Base-by-base conservation (phyloP, 2,329 filamentous ascomycete species). In the Trichophyton rubrum region DNA sequence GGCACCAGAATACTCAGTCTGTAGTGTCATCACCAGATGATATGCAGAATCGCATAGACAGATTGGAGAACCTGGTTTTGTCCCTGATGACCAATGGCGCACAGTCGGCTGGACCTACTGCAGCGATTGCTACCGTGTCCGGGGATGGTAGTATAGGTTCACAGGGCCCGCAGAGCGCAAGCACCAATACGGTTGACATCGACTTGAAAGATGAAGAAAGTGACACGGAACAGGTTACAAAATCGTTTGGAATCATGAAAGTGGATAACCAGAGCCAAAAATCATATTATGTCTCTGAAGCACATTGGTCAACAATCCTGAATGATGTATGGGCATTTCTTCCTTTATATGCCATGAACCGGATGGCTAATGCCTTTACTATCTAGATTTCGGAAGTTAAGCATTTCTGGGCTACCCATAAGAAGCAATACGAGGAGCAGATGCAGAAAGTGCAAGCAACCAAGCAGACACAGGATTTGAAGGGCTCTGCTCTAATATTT, bases 21-120 rank as follows among this genome's bases (percentile, higher is more conserved):
- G 66, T 76, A 58, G 75, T 83, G 75, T 79, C 81, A 61, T 79
- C 82, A 67, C 90, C 92, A 57, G 91, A 96, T 80, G 92, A 96
- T 74, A 96, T 97, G 92, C 92, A 97, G 77, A 95, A 95, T 71
- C 88, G 93, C 72, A 97, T 97, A 76, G 91, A 97, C 78, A 85
- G 92, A 68, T 80, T 97, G 66, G 92, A 97, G 80, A 88, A 89
- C 67, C 78, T 97, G 72, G 92, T 97, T 63, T 76, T 97, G 65
- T 95, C 90, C 30, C 75, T 97, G 70, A 96, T 97, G 92, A 92
- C 92, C 70, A 91, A 89, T 72, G 89, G 89, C 61, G 81, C 80
- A n/a, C 79, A 82, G 65, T 80, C 82, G 60, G 79, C 80, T 55
- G 82, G 83, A 22, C 78, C 80, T 2, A 73, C 79, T 17, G 82